Conservation (phyloP, 2,329 filamentous ascomycete genomes). For the Trichoderma harzianum region DNA sequence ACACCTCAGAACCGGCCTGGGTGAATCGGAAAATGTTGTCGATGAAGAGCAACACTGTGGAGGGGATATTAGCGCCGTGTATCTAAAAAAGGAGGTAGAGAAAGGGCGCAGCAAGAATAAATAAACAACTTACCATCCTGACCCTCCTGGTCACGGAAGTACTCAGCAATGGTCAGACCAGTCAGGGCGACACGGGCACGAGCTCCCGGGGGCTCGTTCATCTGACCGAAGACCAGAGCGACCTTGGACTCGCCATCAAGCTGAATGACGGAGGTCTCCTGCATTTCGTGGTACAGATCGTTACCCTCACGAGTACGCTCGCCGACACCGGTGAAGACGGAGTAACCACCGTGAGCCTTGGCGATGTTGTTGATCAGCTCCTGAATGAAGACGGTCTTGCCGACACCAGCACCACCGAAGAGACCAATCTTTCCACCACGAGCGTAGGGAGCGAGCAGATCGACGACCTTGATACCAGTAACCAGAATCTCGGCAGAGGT, state of each 20-base stretch:
- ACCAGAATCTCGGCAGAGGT: conserved; percentile 94
- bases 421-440: conserved; percentile 99
- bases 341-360: conserved; percentile 99
- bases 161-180: conserved; percentile 75
- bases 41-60: conserved; percentile 90
- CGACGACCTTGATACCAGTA: conserved; percentile 99
- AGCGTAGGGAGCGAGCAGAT: conserved; percentile 96
- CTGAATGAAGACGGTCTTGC: conserved; percentile 99
- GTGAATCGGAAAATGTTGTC: conserved; percentile 99
- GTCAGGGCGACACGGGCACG: conserved; percentile 99
- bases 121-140: conserved; percentile 68
- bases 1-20: conserved; percentile 99
- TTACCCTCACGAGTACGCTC: conserved; percentile 99
- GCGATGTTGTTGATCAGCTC: conserved; percentile 99
- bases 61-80: conserved; percentile 7
- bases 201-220: conserved; percentile 99
- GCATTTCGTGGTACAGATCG: conserved; percentile 99
- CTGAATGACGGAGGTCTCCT: conserved; percentile 99
- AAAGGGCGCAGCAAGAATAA: not conserved
- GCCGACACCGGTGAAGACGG: conserved; percentile 99
- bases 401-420: conserved; percentile 99
- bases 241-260: conserved; percentile 99
- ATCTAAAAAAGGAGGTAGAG: not conserved
- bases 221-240: conserved; percentile 98
- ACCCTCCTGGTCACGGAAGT: conserved; percentile 73